Percentiles rank a stretch among this genome's conserved stretches.
These are phyloP conservation scores for Houttuynia cordata DNA, from an alignment of 164 flowering plant genomes.

Conservation along the genomic window DNA sequence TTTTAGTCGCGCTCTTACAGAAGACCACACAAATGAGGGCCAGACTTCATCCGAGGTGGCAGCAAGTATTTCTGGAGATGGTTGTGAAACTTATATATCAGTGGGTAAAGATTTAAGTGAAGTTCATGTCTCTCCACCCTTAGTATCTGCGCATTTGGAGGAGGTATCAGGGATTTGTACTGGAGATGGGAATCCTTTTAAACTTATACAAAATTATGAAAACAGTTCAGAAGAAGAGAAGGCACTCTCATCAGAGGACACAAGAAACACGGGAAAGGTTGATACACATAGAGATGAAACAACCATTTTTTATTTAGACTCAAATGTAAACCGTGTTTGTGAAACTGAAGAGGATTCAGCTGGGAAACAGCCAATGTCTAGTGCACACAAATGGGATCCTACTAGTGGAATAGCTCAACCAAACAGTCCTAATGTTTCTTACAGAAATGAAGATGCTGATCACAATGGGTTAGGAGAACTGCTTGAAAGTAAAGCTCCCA, in stretches of 20 bases:
- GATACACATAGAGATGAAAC: background rate
- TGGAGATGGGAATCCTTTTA: conserved; percentile 37
- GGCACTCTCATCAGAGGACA: background rate
- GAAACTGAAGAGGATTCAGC: background rate
- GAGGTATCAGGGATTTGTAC: conserved; percentile 12
- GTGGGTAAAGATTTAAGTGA: conserved; percentile 2
- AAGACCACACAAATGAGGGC: background rate
- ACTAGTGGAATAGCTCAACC: conserved; percentile 1
- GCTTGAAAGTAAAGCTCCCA: conserved; percentile 11
- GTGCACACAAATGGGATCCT: background rate
- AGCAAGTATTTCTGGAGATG: background rate
- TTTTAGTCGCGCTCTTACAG: background rate
- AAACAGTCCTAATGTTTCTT: conserved; percentile 7
- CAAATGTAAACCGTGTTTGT: background rate
- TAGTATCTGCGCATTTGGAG: conserved; percentile 10
- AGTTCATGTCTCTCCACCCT: conserved; percentile 5
- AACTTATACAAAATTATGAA: conserved; percentile 54
- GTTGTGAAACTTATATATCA: background rate
- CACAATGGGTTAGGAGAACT: conserved; percentile 12
- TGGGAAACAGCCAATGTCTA: background rate
- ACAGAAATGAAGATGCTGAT: conserved; percentile 12
- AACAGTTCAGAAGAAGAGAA: conserved; percentile 35
- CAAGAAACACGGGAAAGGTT: too few species aligned
- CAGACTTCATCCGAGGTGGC: background rate
- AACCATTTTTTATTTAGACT: background rate